A percentile compares a stretch with the other conserved stretches of the same genome.
These are phyloP conservation scores for Sporothrix pseudoabietina DNA, from an alignment of 2,329 filamentous ascomycete species.

Conservation along the genomic window DNA sequence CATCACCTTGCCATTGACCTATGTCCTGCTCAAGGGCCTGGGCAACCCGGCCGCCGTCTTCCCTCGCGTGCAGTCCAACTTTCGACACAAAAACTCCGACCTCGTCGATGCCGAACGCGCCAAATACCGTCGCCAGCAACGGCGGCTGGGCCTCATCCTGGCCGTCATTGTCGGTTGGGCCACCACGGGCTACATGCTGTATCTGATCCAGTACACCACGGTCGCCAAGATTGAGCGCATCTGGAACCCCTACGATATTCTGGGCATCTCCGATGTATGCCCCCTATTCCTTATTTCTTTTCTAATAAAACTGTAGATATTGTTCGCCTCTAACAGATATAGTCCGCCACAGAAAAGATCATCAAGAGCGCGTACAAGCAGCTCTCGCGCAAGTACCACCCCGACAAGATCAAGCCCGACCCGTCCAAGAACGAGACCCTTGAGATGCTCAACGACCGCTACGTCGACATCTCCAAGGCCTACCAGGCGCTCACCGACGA, in stretches of 20 bases:
- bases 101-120: conserved; percentile 80
- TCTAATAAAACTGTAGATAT: not conserved
- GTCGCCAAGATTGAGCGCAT: conserved; percentile 67
- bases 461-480: conserved; percentile 94
- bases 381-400: conserved; percentile 83
- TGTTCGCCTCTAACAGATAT: not conserved
- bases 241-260: conserved; percentile 96
- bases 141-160: conserved; percentile 80
- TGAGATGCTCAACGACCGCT: conserved; percentile 81
- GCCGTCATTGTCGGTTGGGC: conserved; percentile 77
- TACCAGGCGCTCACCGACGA: conserved; percentile 98
- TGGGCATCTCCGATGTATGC: conserved; percentile 75
- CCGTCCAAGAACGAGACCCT: conserved; percentile 83
- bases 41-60: conserved; percentile 77
- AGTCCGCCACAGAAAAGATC: conserved; percentile 82
- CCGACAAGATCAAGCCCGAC: conserved; percentile 88
- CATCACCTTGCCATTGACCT: conserved; percentile 87
- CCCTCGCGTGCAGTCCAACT: conserved; percentile 78
- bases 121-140: conserved; percentile 86
- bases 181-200: conserved; percentile 86
- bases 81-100: conserved; percentile 78
- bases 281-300: not conserved
- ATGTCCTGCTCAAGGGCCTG: conserved; percentile 78
- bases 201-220: conserved; percentile 81
- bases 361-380: conserved; percentile 91